phyloP scores from a whole-genome alignment of 2,329 filamentous ascomycete genomes.

The Alternaria burnsii region DNA sequence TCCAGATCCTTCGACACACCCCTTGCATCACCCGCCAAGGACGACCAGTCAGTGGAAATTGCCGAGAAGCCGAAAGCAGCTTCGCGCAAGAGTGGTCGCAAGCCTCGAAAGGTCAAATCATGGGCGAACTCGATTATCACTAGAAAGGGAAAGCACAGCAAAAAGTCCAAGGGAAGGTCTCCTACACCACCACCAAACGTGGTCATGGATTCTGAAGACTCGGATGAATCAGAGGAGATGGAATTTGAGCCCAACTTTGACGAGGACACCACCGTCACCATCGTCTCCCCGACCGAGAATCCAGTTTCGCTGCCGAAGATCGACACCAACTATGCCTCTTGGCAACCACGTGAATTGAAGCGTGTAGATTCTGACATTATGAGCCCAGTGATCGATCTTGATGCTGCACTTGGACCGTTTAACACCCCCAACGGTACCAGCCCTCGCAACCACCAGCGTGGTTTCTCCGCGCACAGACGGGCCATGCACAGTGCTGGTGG shows the following conservation, averaged over 20 bases:
- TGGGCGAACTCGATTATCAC: slow-evolving; percentile 75
- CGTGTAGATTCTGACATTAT: slow-evolving; percentile 65
- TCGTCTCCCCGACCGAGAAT: slow-evolving; percentile 47
- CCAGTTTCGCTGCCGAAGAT: slow-evolving; percentile 34
- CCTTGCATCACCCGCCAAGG: slow-evolving; percentile 38
- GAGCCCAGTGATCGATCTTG: slow-evolving; percentile 88
- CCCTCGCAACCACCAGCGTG: slow-evolving; percentile 59
- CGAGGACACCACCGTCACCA: slow-evolving; percentile 53
- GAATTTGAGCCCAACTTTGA: slow-evolving; percentile 54
- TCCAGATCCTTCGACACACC: slow-evolving; percentile 38
- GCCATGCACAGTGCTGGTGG: slow-evolving; percentile 80
- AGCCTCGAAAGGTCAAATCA: slow-evolving; percentile 75
- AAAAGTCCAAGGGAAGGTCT: slow-evolving; percentile 54
- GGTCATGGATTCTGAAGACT: slow-evolving; percentile 40
- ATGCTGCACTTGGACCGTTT: slow-evolving; percentile 91
- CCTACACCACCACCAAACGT: slow-evolving; percentile 41
- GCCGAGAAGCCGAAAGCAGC: slow-evolving; percentile 53
- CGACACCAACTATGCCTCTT: slow-evolving; percentile 48
- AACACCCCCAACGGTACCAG: slow-evolving; percentile 80
- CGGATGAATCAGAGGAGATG: slow-evolving; percentile 46
- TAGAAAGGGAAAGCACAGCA: slow-evolving; percentile 64
- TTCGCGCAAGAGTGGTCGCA: slow-evolving; percentile 64
- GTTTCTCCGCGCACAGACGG: slow-evolving; percentile 61
- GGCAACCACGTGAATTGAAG: slow-evolving; percentile 49
- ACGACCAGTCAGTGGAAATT: slow-evolving; percentile 46